phyloP scores from a whole-genome alignment of 2,329 filamentous ascomycete species.

The Ustulina deusta region DNA sequence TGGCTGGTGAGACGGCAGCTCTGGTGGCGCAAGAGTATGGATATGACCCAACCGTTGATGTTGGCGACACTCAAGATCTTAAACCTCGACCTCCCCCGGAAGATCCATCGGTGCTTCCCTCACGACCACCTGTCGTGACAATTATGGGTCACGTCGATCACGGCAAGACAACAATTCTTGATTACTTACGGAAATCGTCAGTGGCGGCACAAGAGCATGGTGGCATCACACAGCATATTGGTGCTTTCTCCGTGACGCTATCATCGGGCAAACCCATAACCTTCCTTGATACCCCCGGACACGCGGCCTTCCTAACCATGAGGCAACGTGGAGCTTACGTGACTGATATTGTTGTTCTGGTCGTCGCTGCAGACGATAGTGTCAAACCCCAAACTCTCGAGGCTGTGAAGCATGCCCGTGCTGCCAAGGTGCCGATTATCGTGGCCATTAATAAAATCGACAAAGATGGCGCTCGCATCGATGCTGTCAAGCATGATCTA shows the following conservation, averaged over 20 bases:
- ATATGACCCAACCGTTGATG: slow-evolving; percentile 84
- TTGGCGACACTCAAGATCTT: slow-evolving; percentile 75
- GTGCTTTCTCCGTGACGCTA: slow-evolving; percentile 92
- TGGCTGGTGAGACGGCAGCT: slow-evolving; percentile 90
- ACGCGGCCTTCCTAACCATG: slow-evolving; percentile 96
- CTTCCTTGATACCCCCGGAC: slow-evolving; percentile 95
- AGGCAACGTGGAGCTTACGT: slow-evolving; percentile 94
- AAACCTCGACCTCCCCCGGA: slow-evolving; percentile 74
- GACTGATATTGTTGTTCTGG: slow-evolving; percentile 95
- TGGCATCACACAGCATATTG: slow-evolving; percentile 98
- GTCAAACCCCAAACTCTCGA: slow-evolving; percentile 98
- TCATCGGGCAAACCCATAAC: slow-evolving; percentile 90
- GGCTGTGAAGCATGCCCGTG: slow-evolving; percentile 91
- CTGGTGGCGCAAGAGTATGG: slow-evolving; percentile 94
- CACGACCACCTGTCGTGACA: slow-evolving; percentile 91
- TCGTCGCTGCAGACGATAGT: slow-evolving; percentile 96
- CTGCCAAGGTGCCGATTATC: slow-evolving; percentile 91
- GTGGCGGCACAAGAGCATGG: slow-evolving; percentile 92
- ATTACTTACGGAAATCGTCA: slow-evolving; percentile 92
- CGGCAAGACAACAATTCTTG: slow-evolving; percentile 95
- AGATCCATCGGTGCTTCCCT: slow-evolving; percentile 75
- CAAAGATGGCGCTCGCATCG: slow-evolving; percentile 82
- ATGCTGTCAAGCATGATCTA: slow-evolving; percentile 89
- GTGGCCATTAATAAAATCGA: slow-evolving; percentile 99
- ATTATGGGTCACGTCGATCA: slow-evolving; percentile 99